A percentile compares a stretch with the other conserved stretches of the same genome.
These are phyloP conservation scores for Abelmoschus esculentus DNA, from an alignment of 345 rosid species.

Conservation along the genomic window DNA sequence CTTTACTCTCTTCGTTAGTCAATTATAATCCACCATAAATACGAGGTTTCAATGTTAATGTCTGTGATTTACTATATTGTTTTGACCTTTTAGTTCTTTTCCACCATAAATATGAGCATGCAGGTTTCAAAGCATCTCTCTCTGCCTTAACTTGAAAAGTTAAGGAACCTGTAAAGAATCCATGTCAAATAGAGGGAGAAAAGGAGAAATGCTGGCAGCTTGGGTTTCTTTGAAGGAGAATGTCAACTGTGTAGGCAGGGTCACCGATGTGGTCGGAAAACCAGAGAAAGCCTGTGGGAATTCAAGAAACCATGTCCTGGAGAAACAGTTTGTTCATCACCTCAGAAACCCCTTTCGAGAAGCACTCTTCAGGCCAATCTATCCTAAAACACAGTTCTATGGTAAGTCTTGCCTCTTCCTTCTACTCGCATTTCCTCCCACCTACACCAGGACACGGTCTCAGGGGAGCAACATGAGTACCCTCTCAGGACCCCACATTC, in stretches of 20 bases:
- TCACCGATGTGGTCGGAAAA: slow-evolving; percentile 10
- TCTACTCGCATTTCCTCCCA: not conserved
- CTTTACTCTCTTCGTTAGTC: not conserved
- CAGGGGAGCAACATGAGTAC: no score
- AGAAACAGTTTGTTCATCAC: slow-evolving; percentile 3
- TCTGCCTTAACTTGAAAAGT: not conserved
- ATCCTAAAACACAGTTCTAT: slow-evolving; percentile 13
- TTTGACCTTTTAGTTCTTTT: no score
- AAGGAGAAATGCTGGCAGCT: slow-evolving; percentile 22
- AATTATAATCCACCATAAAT: no score
- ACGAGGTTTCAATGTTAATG: no score
- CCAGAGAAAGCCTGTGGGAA: not conserved
- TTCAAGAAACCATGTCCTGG: slow-evolving; percentile 5
- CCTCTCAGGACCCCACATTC: no score
- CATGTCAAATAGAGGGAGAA: not conserved
- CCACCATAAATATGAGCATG: no score
- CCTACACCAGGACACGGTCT: no score
- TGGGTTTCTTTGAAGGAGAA: slow-evolving; percentile 37
- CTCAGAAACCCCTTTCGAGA: slow-evolving; percentile 19
- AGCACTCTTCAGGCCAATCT: slow-evolving; percentile 18
- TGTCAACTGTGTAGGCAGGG: slow-evolving; percentile 22
- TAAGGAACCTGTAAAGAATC: not conserved
- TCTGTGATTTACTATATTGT: no score
- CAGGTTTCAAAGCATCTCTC: not conserved
- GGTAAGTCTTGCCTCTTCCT: not conserved